These are phyloP conservation scores for Leucocoprinus leucothites DNA, from an alignment of 768 basidiomycete genomes.

Conservation along the genomic window DNA sequence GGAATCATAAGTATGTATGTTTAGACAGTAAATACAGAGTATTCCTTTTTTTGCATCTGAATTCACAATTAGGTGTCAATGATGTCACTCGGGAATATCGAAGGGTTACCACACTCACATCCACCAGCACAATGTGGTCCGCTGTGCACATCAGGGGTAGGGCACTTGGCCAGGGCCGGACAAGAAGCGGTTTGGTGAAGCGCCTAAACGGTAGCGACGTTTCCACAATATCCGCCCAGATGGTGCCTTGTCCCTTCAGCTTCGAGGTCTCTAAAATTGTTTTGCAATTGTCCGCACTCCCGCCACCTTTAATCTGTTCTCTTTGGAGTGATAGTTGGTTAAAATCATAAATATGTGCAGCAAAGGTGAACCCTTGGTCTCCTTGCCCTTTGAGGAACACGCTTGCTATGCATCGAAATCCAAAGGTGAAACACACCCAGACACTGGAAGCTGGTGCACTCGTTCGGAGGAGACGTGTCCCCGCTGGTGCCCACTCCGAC, in stretches of 20 bases:
- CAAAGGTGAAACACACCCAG: constrained; percentile 63
- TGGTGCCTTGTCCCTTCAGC: constrained; percentile 13
- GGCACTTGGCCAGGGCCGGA: constrained; percentile 13
- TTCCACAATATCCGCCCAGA: constrained; percentile 38
- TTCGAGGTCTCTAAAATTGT: background rate
- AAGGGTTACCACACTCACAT: constrained; percentile 30
- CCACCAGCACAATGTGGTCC: constrained; percentile 51
- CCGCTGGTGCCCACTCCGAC: constrained; percentile 49
- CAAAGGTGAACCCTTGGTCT: constrained; percentile 15
- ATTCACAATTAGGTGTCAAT: background rate
- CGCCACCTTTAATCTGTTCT: background rate
- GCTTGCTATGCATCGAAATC: constrained; percentile 25
- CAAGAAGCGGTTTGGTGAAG: constrained; percentile 24
- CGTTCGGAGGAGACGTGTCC: constrained; percentile 40
- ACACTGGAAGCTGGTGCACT: constrained; percentile 29
- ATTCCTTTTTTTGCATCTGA: constrained; percentile 20
- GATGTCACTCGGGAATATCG: background rate
- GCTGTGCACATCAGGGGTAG: constrained; percentile 50
- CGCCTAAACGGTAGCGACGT: constrained; percentile 48
- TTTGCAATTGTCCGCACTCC: background rate
- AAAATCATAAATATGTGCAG: constrained; percentile 48
- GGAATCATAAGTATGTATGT: background rate
- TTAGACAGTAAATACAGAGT: constrained; percentile 29
- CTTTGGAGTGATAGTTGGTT: constrained; percentile 36
- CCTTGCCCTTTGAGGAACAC: constrained; percentile 22